Evolutionary conservation across 495 filamentous ascomycete genomes (phyloP).

Genomic region (Zalerion maritima): DNA sequence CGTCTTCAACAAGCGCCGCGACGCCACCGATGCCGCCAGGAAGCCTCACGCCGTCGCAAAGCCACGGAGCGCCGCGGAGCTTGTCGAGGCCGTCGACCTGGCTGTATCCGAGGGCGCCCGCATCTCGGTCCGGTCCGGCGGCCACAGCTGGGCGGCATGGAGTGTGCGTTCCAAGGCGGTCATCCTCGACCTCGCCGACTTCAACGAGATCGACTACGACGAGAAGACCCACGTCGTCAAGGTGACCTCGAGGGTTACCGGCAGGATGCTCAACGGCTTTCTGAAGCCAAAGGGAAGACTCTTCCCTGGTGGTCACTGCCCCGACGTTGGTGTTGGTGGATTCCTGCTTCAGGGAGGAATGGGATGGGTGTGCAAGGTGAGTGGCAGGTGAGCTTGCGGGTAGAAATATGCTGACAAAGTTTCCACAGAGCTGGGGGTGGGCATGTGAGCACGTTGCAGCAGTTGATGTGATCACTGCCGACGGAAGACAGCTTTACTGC

Average conservation of each 20-base stretch:
- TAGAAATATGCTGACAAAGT: neutral
- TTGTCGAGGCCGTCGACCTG: slow-evolving; percentile 29
- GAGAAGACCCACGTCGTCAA: slow-evolving; percentile 15
- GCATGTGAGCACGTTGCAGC: slow-evolving; percentile 33
- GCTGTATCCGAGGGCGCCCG: slow-evolving; percentile 23
- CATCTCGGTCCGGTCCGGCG: slow-evolving; percentile 38
- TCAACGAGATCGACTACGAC: slow-evolving; percentile 23
- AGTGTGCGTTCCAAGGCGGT: slow-evolving; percentile 35
- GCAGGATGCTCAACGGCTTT: slow-evolving; percentile 24
- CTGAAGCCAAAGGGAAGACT: slow-evolving; percentile 22
- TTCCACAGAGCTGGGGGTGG: slow-evolving; percentile 37
- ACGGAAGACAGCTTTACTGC: slow-evolving; percentile 24
- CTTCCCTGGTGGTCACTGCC: slow-evolving; percentile 40
- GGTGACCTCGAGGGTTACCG: slow-evolving; percentile 31
- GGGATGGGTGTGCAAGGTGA: slow-evolving; percentile 40
- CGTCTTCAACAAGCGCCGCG: slow-evolving; percentile 19
- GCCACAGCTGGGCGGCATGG: slow-evolving; percentile 40
- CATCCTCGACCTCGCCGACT: slow-evolving; percentile 31
- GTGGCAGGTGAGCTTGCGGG: neutral
- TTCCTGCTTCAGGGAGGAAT: slow-evolving; percentile 41
- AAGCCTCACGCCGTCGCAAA: slow-evolving; percentile 31
- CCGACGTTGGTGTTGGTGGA: slow-evolving; percentile 40
- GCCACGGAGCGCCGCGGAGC: slow-evolving; percentile 22
- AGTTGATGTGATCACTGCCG: slow-evolving; percentile 35
- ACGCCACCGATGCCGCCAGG: slow-evolving; percentile 17